These are phyloP conservation scores for Parmelia sp. DNA, from an alignment of 495 filamentous ascomycete species.

Conservation along the genomic window DNA sequence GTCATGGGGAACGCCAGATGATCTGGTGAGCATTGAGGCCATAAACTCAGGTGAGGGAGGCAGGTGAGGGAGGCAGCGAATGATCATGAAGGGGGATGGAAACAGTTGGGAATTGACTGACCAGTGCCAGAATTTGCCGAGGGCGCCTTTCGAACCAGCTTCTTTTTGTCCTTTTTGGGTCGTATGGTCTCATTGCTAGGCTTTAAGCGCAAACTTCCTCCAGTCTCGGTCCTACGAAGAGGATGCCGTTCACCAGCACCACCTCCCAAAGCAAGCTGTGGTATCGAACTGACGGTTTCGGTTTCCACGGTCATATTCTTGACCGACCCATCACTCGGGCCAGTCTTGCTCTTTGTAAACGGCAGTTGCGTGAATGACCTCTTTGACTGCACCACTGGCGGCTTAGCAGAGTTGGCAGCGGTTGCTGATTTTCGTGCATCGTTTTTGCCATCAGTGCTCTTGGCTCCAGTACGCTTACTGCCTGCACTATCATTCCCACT, in stretches of 20 bases:
- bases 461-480: slow-evolving; percentile 38
- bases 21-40: slow-evolving; percentile 4
- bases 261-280: slow-evolving; percentile 74
- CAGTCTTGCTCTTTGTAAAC: slow-evolving; percentile 48
- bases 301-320: slow-evolving; percentile 98
- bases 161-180: slow-evolving; percentile 85
- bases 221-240: slow-evolving; percentile 46
- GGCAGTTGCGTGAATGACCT: slow-evolving; percentile 46
- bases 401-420: slow-evolving; percentile 25
- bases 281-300: slow-evolving; percentile 87
- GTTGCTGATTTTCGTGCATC: slow-evolving; percentile 27
- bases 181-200: slow-evolving; percentile 89
- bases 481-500: slow-evolving; percentile 49
- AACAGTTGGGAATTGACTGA: slow-evolving; percentile 43
- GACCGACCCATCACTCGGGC: slow-evolving; percentile 61
- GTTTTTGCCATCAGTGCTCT: slow-evolving; percentile 32
- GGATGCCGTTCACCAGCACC: slow-evolving; percentile 56
- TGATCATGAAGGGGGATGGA: slow-evolving; percentile 24
- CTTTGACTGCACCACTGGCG: slow-evolving; percentile 38
- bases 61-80: slow-evolving; percentile 29
- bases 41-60: slow-evolving; percentile 27
- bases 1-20: slow-evolving; percentile 9
- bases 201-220: slow-evolving; percentile 75
- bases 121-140: slow-evolving; percentile 64
- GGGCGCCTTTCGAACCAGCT: slow-evolving; percentile 63